Percentiles rank a stretch among this genome's conserved stretches.
These are phyloP conservation scores for Teunomyces kruisii DNA, from an alignment of 805 yeast species.

Conservation along the genomic window DNA sequence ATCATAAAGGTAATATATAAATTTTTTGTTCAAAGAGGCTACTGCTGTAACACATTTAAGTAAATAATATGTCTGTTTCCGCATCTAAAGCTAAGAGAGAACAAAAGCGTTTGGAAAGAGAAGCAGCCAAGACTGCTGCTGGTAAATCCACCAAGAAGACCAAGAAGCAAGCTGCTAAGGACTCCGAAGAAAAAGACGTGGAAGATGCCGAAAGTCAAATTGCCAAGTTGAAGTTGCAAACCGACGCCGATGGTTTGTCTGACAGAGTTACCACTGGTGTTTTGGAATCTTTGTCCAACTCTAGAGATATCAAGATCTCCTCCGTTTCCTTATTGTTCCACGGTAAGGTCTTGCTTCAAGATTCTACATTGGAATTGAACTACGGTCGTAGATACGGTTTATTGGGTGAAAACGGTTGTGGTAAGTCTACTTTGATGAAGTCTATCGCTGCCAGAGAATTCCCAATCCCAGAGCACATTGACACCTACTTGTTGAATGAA, in stretches of 20 bases:
- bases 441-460: slow-evolving; percentile 94
- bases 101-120: slow-evolving; percentile 77
- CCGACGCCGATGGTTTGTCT: slow-evolving; percentile 89
- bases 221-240: slow-evolving; percentile 85
- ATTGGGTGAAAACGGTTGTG: slow-evolving; percentile 98
- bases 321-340: slow-evolving; percentile 93
- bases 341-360: slow-evolving; percentile 95
- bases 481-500: slow-evolving; percentile 90
- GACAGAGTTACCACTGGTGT: slow-evolving; percentile 99
- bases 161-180: slow-evolving; percentile 55
- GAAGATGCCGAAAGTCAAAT: slow-evolving; percentile 71
- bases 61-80: slow-evolving; percentile 53
- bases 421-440: slow-evolving; percentile 92
- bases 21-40: not conserved
- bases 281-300: slow-evolving; percentile 79
- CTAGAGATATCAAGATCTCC: slow-evolving; percentile 90
- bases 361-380: slow-evolving; percentile 87
- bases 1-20: not conserved
- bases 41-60: not conserved
- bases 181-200: slow-evolving; percentile 50
- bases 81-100: slow-evolving; percentile 98
- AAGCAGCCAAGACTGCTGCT: slow-evolving; percentile 52
- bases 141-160: slow-evolving; percentile 73
- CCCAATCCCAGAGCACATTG: slow-evolving; percentile 91
- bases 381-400: slow-evolving; percentile 97